Evolutionary conservation across 163 green algal genomes (phyloP).

Genomic region (Scenedesmus sp.): DNA sequence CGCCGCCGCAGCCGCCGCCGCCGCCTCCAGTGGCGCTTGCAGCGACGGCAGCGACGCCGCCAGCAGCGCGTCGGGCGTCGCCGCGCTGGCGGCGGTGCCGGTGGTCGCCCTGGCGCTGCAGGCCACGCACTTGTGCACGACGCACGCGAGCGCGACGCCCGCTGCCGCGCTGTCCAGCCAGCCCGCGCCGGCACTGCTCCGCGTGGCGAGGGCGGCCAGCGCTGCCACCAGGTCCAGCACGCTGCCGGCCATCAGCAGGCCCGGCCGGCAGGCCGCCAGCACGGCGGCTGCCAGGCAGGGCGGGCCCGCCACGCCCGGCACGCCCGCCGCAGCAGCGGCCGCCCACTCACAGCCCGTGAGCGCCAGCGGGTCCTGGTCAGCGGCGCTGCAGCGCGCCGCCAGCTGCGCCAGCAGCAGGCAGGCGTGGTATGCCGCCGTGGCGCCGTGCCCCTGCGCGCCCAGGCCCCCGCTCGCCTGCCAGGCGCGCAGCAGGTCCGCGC

Average conservation of each 20-base stretch:
- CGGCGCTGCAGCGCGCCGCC: constrained; percentile 7
- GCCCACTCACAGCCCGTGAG: constrained; percentile 33
- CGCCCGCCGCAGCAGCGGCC: constrained; percentile 7
- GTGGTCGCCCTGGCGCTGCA: neutral
- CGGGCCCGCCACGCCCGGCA: neutral
- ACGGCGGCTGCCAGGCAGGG: constrained; percentile 16
- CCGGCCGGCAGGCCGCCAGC: constrained; percentile 2
- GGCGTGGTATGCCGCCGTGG: too few species aligned
- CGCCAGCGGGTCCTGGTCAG: constrained; percentile 23
- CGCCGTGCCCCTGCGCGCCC: constrained; percentile 35
- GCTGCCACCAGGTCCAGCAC: neutral
- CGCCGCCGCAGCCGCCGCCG: neutral
- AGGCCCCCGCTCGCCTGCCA: constrained; percentile 19
- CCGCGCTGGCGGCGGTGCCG: neutral
- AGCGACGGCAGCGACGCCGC: neutral
- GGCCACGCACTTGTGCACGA: constrained; percentile 22
- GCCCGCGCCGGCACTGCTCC: neutral
- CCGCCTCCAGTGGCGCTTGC: neutral
- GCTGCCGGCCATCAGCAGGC: constrained; percentile 18
- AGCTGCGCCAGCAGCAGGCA: constrained; percentile 16
- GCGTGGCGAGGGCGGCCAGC: neutral
- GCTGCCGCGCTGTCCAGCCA: neutral
- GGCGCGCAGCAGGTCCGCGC: neutral
- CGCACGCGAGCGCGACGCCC: constrained; percentile 7
- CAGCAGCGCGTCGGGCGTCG: neutral